A percentile compares a stretch with the other conserved stretches of the same genome.
These are phyloP conservation scores for Rhizoctonia solani DNA, from an alignment of 1,284 basidiomycete genomes.

Conservation along the genomic window DNA sequence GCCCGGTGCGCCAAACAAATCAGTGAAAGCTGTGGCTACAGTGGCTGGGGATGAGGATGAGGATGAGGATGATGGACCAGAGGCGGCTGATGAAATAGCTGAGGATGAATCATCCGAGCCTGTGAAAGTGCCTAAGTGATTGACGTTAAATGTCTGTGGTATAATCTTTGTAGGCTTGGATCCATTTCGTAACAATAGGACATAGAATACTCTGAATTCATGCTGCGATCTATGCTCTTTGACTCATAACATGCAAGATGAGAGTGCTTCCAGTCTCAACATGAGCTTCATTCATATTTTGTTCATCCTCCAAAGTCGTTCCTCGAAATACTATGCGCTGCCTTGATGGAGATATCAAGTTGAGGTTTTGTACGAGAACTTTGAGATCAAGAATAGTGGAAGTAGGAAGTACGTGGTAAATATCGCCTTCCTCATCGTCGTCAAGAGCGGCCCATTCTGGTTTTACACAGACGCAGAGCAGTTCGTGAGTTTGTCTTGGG, in stretches of 20 bases:
- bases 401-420: neutral
- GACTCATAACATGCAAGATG: neutral
- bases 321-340: neutral
- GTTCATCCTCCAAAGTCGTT: neutral
- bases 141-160: neutral
- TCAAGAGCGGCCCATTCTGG: slow-evolving; percentile 1
- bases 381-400: slow-evolving; percentile 19
- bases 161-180: neutral
- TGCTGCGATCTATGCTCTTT: neutral
- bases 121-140: neutral
- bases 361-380: neutral
- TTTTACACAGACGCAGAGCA: neutral
- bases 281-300: neutral
- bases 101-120: neutral
- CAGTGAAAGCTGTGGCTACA: neutral
- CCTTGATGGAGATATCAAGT: neutral
- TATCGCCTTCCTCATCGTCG: slow-evolving; percentile 5
- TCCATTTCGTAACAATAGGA: neutral
- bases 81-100: no score
- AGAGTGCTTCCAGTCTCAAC: neutral
- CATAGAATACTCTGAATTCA: neutral
- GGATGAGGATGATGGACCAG: neutral
- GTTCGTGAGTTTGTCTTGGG: no score
- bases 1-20: slow-evolving; percentile 38
- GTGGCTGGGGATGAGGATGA: neutral